phyloP scores from a whole-genome alignment of 495 filamentous ascomycete species.

The Aspergillus olivimuriae region DNA sequence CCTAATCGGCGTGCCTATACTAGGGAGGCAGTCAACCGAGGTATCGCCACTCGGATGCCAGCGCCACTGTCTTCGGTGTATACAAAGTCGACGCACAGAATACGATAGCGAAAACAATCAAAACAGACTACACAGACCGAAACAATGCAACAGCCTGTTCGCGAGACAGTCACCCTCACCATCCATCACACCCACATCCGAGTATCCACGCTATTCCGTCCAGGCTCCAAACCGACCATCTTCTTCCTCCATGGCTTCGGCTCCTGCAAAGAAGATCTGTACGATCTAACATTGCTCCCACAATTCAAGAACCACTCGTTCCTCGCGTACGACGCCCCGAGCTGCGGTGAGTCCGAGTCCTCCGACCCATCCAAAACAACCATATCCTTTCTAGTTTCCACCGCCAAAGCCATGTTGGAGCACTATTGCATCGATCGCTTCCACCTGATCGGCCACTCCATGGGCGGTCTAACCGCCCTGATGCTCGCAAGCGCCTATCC shows the following conservation, averaged over 20 bases:
- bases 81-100: too few species aligned
- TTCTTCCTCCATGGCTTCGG: slow-evolving; percentile 26
- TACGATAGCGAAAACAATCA: too few species aligned
- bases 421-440: slow-evolving; percentile 17
- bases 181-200: slow-evolving; percentile 4
- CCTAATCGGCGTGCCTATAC: neutral
- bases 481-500: slow-evolving; percentile 14
- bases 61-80: too few species aligned
- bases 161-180: neutral
- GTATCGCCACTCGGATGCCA: too few species aligned
- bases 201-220: slow-evolving; percentile 17
- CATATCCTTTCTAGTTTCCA: slow-evolving; percentile 26
- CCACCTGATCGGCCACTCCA: slow-evolving; percentile 25
- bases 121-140: too few species aligned
- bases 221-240: slow-evolving; percentile 14
- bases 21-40: too few species aligned
- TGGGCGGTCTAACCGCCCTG: slow-evolving; percentile 23
- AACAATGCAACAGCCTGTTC: neutral
- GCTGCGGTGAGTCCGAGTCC: slow-evolving; percentile 18
- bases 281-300: slow-evolving; percentile 17
- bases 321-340: slow-evolving; percentile 25
- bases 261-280: slow-evolving; percentile 27
- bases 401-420: slow-evolving; percentile 14
- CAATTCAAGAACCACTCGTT: slow-evolving; percentile 14
- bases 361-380: slow-evolving; percentile 15